phyloP scores from a whole-genome alignment of 345 rosid genomes.

The Gossypium bickii region DNA sequence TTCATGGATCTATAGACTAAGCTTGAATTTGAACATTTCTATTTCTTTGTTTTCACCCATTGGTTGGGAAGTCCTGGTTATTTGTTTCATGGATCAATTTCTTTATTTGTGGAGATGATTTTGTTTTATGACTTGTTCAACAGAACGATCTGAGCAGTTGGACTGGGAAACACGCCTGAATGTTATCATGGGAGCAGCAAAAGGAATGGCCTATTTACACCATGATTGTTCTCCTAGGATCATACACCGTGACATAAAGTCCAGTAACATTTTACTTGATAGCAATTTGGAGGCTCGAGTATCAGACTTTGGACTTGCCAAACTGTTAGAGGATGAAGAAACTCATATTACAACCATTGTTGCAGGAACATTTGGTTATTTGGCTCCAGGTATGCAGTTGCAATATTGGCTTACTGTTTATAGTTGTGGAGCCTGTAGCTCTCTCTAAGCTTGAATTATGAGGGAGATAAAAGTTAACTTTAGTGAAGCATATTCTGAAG shows the following conservation, averaged over 20 bases:
- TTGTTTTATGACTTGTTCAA: slow-evolving; percentile 18
- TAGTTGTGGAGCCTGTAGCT: slow-evolving; percentile 5
- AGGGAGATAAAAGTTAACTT: background rate
- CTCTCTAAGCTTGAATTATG: background rate
- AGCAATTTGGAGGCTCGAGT: slow-evolving; percentile 97
- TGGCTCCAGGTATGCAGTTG: slow-evolving; percentile 83
- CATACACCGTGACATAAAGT: slow-evolving; percentile 96
- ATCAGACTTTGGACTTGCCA: slow-evolving; percentile 97
- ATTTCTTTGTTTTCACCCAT: background rate
- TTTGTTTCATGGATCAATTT: background rate
- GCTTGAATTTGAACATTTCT: background rate
- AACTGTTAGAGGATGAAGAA: slow-evolving; percentile 89
- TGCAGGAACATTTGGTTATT: slow-evolving; percentile 98
- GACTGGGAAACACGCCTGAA: slow-evolving; percentile 96
- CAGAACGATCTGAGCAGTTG: slow-evolving; percentile 84
- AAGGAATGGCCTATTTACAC: slow-evolving; percentile 94
- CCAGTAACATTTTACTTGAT: slow-evolving; percentile 96
- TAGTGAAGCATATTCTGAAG: background rate
- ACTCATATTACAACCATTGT: slow-evolving; percentile 97
- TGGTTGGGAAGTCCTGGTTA: background rate
- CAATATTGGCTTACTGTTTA: slow-evolving; percentile 5
- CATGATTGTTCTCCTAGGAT: slow-evolving; percentile 99
- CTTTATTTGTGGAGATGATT: slow-evolving; percentile 2
- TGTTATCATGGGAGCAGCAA: slow-evolving; percentile 92
- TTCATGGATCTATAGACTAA: background rate